These are phyloP conservation scores for Phaseolus coccineus DNA, from an alignment of 331 rosid genomes.

Conservation along the genomic window DNA sequence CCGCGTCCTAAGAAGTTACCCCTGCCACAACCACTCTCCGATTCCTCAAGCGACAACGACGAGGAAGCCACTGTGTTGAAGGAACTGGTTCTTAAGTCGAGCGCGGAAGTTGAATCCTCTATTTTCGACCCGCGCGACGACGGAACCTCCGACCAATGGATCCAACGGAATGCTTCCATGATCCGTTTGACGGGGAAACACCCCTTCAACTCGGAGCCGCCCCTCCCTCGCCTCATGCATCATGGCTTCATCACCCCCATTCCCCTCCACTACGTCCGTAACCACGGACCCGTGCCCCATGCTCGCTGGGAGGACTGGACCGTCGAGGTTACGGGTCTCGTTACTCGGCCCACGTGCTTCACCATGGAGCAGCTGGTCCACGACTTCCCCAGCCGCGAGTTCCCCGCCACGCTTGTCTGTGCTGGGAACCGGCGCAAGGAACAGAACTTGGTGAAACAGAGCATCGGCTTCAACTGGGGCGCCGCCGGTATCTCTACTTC, in stretches of 20 bases:
- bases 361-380: conserved; percentile 67
- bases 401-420: conserved; percentile 71
- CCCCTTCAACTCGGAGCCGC: conserved; percentile 81
- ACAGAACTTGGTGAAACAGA: conserved; percentile 79
- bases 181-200: conserved; percentile 87
- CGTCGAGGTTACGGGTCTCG: conserved; percentile 75
- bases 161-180: conserved; percentile 65
- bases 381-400: conserved; percentile 62
- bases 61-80: conserved; percentile 31
- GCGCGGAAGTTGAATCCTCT: conserved; percentile 62
- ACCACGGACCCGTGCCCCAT: conserved; percentile 75
- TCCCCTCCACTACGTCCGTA: conserved; percentile 83
- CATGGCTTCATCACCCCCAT: conserved; percentile 89
- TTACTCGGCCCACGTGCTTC: conserved; percentile 58
- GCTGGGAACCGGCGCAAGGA: conserved; percentile 89
- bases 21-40: neutral
- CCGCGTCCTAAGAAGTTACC: conserved; percentile 3
- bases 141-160: conserved; percentile 78
- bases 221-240: conserved; percentile 71
- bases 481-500: conserved; percentile 72
- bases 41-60: conserved; percentile 66
- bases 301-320: conserved; percentile 74
- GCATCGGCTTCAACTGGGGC: conserved; percentile 89
- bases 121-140: conserved; percentile 68
- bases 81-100: conserved; percentile 49